phyloP scores from a whole-genome alignment of 2,329 filamentous ascomycete species.

The Penicillium sp. region DNA sequence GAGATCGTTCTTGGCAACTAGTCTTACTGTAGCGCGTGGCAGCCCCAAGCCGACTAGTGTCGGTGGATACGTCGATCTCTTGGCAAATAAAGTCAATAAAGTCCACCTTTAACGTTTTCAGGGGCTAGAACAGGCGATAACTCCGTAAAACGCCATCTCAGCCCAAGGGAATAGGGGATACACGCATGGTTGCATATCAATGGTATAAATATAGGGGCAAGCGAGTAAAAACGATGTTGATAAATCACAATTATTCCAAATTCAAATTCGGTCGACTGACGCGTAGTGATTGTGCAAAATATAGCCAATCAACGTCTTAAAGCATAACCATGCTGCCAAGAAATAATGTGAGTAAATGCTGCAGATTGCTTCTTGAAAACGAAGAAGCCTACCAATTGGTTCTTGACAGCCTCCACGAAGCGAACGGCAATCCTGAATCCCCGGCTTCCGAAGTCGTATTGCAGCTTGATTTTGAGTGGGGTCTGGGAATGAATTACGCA shows the following conservation, averaged over 20 bases:
- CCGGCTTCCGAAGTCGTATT: background rate
- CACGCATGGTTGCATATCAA: background rate
- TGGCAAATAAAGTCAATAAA: constrained; percentile 17
- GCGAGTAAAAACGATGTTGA: background rate
- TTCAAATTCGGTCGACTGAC: background rate
- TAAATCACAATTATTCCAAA: background rate
- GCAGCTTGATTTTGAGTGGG: background rate
- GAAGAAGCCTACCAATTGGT: background rate
- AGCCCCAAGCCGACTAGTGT: constrained; percentile 10
- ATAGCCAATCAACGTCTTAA: background rate
- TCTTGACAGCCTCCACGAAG: background rate
- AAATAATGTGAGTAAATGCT: background rate
- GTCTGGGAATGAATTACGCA: background rate
- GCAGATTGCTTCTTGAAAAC: background rate
- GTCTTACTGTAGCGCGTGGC: constrained; percentile 4
- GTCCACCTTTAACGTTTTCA: constrained; percentile 4
- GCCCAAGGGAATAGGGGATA: background rate
- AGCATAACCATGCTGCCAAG: constrained; percentile 5
- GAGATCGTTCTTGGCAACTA: constrained; percentile 16
- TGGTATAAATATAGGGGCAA: background rate
- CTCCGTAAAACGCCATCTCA: background rate
- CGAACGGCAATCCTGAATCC: background rate
- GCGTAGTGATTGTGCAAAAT: background rate
- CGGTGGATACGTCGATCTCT: constrained; percentile 17
- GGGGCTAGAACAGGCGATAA: constrained; percentile 5